Evolutionary conservation across 2,329 filamentous ascomycete species (phyloP).

Genomic region (Apiospora rasikravindrae): DNA sequence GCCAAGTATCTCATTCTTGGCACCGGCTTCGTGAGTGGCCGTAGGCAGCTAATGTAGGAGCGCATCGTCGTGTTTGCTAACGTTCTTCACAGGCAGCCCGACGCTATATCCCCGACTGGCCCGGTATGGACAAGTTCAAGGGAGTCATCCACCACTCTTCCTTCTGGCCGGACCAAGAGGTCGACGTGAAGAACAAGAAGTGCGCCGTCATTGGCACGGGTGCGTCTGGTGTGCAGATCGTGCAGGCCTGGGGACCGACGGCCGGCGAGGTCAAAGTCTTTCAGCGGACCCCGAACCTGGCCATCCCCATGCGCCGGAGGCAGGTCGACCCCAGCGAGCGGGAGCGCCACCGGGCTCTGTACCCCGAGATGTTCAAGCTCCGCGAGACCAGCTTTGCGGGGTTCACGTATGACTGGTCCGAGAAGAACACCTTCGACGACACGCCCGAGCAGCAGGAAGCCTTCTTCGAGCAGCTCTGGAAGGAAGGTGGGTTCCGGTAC

Average conservation of each 20-base stretch:
- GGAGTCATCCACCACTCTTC: conserved; percentile 63
- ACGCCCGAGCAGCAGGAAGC: conserved; percentile 47
- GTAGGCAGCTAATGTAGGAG: too few species aligned
- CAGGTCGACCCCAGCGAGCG: conserved; percentile 51
- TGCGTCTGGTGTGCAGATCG: conserved; percentile 65
- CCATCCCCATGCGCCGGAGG: conserved; percentile 61
- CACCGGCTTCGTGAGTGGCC: conserved; percentile 54
- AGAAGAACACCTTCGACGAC: conserved; percentile 50
- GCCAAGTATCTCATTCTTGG: conserved; percentile 56
- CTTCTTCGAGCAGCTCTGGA: conserved; percentile 55
- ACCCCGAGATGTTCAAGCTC: conserved; percentile 55
- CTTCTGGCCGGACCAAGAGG: conserved; percentile 60
- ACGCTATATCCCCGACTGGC: conserved; percentile 38
- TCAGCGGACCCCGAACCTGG: conserved; percentile 69
- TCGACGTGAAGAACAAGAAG: conserved; percentile 60
- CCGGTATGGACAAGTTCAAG: conserved; percentile 61
- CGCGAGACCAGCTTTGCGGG: conserved; percentile 54
- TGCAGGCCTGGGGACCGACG: conserved; percentile 60
- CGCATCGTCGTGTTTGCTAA: not conserved
- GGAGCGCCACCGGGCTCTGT: conserved; percentile 47
- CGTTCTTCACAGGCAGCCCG: not conserved
- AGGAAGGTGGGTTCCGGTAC: conserved; percentile 55
- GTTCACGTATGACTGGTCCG: conserved; percentile 58
- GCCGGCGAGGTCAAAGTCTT: conserved; percentile 61
- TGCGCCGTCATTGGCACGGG: conserved; percentile 68